phyloP scores from a whole-genome alignment of 2,329 filamentous ascomycete species.

The Talaromyces sp. region DNA sequence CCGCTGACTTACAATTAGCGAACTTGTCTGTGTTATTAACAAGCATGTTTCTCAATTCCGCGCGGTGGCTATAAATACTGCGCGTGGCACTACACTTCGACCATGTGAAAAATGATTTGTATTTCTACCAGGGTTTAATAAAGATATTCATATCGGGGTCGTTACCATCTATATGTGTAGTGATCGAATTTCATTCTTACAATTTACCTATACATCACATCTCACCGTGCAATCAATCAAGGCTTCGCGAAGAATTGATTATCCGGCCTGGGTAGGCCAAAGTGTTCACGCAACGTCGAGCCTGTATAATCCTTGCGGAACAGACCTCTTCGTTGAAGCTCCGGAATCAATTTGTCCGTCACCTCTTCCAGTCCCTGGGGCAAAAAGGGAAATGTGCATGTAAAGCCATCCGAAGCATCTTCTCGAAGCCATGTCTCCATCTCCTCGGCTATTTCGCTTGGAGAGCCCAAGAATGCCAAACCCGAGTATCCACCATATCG shows the following conservation, averaged over 20 bases:
- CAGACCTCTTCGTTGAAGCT: slow-evolving; percentile 50
- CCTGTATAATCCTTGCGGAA: slow-evolving; percentile 54
- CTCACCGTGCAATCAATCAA: background rate
- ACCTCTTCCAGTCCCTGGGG: slow-evolving; percentile 53
- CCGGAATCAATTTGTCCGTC: slow-evolving; percentile 46
- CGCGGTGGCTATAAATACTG: too few relatives aligned
- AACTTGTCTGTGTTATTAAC: too few relatives aligned
- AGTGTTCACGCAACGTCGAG: slow-evolving; percentile 52
- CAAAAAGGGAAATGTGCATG: slow-evolving; percentile 49
- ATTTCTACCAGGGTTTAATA: background rate
- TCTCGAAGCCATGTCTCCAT: slow-evolving; percentile 48
- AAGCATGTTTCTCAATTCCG: too few relatives aligned
- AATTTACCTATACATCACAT: background rate
- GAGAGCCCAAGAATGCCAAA: slow-evolving; percentile 51
- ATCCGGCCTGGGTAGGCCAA: slow-evolving; percentile 50
- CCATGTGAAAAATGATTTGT: background rate
- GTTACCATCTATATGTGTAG: background rate
- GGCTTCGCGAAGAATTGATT: slow-evolving; percentile 35
- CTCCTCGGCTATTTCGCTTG: slow-evolving; percentile 49
- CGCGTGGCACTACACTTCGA: background rate
- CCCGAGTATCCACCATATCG: slow-evolving; percentile 51
- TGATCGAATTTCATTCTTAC: background rate
- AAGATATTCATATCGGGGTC: background rate
- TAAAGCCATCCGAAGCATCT: slow-evolving; percentile 52
- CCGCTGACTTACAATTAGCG: too few relatives aligned